Evolutionary conservation across 805 yeast genomes (phyloP).

Genomic region (Schizosaccharomyces pombe): ASM294v3 CU329670.1:2375501-2376000

Average conservation of each 20-base stretch:
- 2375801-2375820: neutral
- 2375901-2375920: neutral
- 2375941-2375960: slow-evolving; percentile 4
- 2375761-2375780: neutral
- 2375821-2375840: slow-evolving; percentile 1
- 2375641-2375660: slow-evolving; percentile 2
- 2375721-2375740: neutral
- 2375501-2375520: neutral
- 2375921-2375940: neutral
- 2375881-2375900: neutral
- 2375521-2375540: neutral
- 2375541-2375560: neutral
- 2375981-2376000: neutral
- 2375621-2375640: neutral
- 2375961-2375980: slow-evolving; percentile 2
- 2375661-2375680: neutral
- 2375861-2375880: neutral
- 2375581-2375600: neutral
- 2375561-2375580: neutral
- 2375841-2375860: neutral
- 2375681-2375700: neutral
- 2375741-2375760: neutral
- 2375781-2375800: neutral
- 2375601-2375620: neutral
- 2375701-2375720: slow-evolving; percentile 1